Evolutionary conservation across 371 early-diverging fungal species (phyloP), one percentile per base, ranked within the genome.

Genomic region (Entomophthora muscae): DNA sequence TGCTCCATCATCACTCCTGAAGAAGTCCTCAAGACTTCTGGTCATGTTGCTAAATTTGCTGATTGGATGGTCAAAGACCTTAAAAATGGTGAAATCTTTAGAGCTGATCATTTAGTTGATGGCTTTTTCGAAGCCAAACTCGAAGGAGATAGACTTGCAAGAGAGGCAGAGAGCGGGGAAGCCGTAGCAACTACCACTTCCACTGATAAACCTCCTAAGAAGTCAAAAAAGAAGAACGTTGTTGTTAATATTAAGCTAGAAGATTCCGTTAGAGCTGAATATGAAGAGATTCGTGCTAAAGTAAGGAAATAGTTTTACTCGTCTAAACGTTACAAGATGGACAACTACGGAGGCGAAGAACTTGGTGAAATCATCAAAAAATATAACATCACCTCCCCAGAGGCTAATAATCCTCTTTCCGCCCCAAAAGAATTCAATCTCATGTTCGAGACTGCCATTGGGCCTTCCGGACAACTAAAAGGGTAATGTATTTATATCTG

Each of bases 21-120:
- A 65, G 89, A 92, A 52, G 99, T 99, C 31, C 78, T 99, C 51
- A 97, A 99, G 80, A 93, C 98, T 26, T 96, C 97, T 52, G 99
- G 99, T 56, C 99, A 99, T 80, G 99, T 99, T 22, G 99, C 98
- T 57, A 93, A 94, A 69, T 99, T 99, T 76, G 85, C 94, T 62
- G 99, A 99, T 79, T 93, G 90, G 81, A 95, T 99, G 93, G 88
- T 91, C 74, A 89, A 86, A 69, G 99, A 98, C 76, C 72, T 82
- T 33, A 86, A 85, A 73, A 95, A 83, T 67, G 95, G 97, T 63
- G 95, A 96, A 63, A 88, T 94, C 65, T 95, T 89, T 83, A 85
- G 99, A 67, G 99, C 98, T 33, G 99, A 99, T 77, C 99, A 99
- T 74, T 77, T 98, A 64, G 86, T 99, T 32, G 93, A 93, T 73